Evolutionary conservation across 345 rosid species (phyloP), one percentile per base, ranked within the genome.

Genomic region (Erucastrum elatum): DNA sequence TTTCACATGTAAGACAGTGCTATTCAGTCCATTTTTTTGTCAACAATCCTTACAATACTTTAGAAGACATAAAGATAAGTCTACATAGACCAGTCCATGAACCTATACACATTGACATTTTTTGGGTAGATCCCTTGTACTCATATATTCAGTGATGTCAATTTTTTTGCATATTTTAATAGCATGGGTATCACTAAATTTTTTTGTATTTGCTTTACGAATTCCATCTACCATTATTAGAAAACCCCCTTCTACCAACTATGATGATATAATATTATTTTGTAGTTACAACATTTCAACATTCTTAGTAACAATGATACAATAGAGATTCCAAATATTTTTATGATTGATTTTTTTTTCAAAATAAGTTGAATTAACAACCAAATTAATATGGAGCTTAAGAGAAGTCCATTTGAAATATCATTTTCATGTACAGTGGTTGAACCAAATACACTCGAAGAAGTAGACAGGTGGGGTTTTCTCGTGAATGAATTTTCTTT

Each of bases 61-160:
- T n/a, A 2, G 17, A 72, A 33, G 41, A 17, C 69, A 63, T 73
- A 73, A 30, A 46, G 69, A 63, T 63, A 72, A 72, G 60, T 62
- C 12, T 61, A 16, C 71, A 53, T 51, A 49, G 3, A 21, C 35
- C 21, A 13, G 49, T 64, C 35, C 25, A 51, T 51, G 26, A 49
- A 31, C 31, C n/a, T n/a, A n/a, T n/a, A n/a, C n/a, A n/a, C 12
- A 74, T n/a, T 16, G 13, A 26, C 3, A 26, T 51, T 53, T 21
- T 7, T 25, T n/a, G 2, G 70, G 55, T 53, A 65, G 2, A 75
- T 75, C 59, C 68, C 44, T 12, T 67, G 59, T 59, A 68, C 25
- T 34, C 3, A 67, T 41, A 31, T 30, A 29, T 41, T 39, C 46
- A 53, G 29, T 29, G 71, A 41, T 41, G 15, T 76, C 34, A 3